phyloP scores from a whole-genome alignment of 331 rosid genomes.

The Phaseolus coccineus region DNA sequence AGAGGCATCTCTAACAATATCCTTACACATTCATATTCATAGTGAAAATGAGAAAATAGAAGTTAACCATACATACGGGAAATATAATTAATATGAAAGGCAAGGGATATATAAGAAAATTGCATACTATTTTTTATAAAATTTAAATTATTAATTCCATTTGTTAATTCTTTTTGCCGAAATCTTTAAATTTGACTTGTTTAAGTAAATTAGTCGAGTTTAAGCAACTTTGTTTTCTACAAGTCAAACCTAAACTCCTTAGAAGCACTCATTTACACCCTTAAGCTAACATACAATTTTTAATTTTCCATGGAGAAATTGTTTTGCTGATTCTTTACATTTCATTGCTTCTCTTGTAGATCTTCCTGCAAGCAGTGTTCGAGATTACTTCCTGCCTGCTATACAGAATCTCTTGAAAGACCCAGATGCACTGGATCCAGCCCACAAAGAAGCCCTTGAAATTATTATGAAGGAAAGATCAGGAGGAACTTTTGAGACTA shows the following conservation, averaged over 20 bases:
- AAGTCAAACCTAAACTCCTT: not conserved
- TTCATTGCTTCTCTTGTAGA: constrained; percentile 56
- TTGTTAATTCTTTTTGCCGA: not conserved
- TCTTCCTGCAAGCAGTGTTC: constrained; percentile 70
- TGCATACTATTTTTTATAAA: not conserved
- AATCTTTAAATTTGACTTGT: not conserved
- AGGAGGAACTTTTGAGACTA: constrained; percentile 87
- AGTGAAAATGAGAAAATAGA: not conserved
- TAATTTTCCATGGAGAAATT: constrained; percentile 14
- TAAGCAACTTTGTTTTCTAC: not conserved
- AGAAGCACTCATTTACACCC: not conserved
- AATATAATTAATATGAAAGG: not conserved
- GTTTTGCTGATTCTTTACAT: not conserved
- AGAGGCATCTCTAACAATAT: no score
- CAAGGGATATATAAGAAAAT: not conserved
- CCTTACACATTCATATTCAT: not conserved
- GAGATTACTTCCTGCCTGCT: constrained; percentile 84
- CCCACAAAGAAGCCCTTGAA: constrained; percentile 99
- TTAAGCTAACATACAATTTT: not conserved
- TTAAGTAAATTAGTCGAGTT: not conserved
- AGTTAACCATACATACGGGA: not conserved
- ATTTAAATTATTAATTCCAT: not conserved
- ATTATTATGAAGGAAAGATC: constrained; percentile 93
- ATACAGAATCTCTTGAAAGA: constrained; percentile 87
- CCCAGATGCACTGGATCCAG: constrained; percentile 88